These are phyloP conservation scores for Halophytophthora polymorphica DNA, from an alignment of 352 stramenopile genomes.

Conservation along the genomic window DNA sequence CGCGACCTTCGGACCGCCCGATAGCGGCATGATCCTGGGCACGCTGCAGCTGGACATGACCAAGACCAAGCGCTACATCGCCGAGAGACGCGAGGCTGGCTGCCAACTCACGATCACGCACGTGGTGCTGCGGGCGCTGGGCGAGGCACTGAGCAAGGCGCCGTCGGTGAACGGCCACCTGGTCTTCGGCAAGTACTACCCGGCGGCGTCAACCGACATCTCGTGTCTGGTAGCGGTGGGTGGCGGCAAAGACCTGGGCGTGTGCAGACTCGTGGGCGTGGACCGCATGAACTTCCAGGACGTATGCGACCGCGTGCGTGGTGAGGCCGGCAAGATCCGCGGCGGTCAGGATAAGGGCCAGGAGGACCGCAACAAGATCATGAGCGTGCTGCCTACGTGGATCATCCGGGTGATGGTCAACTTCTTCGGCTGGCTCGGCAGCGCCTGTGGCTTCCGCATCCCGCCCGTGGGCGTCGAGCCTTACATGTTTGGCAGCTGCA, in stretches of 20 bases:
- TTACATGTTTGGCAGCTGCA: conserved; percentile 71
- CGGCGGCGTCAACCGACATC: conserved; percentile 54
- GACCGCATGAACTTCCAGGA: conserved; percentile 64
- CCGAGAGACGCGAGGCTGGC: conserved; percentile 39
- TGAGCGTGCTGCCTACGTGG: conserved; percentile 52
- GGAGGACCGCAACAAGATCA: conserved; percentile 61
- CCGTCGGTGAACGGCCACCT: conserved; percentile 73
- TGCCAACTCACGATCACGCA: conserved; percentile 70
- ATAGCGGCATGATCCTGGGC: conserved; percentile 68
- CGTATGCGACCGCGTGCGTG: conserved; percentile 38
- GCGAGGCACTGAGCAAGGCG: conserved; percentile 40
- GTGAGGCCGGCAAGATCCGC: conserved; percentile 50
- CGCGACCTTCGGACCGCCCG: conserved; percentile 47
- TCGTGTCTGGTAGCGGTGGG: conserved; percentile 62
- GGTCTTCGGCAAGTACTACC: conserved; percentile 70
- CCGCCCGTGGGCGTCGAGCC: conserved; percentile 51
- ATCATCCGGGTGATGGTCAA: conserved; percentile 53
- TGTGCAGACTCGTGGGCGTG: conserved; percentile 39
- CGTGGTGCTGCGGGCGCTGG: conserved; percentile 58
- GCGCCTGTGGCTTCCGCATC: conserved; percentile 51
- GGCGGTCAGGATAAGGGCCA: conserved; percentile 55
- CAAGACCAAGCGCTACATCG: conserved; percentile 59
- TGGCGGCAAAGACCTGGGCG: conserved; percentile 57
- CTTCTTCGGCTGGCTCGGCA: conserved; percentile 62
- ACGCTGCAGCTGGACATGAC: conserved; percentile 69